Base-by-base conservation (phyloP, 495 filamentous ascomycete species). In the Podospora tetraspora region DNA sequence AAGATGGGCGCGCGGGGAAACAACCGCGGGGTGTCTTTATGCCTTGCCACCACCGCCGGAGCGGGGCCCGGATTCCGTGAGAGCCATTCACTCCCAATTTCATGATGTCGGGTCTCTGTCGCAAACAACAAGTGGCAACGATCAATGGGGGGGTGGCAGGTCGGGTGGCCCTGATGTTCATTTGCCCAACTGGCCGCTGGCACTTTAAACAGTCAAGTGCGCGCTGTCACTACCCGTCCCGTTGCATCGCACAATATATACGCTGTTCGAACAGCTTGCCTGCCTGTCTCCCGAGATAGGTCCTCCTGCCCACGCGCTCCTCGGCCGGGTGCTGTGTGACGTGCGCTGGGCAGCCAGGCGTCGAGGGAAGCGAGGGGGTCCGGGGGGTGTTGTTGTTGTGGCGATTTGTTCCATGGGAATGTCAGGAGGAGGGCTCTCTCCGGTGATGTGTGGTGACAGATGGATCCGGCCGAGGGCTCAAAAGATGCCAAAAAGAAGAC, bases 241-340 rank as follows among this genome's bases (percentile, higher is more conserved):
- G 67, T 69, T 63, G 67, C 73, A 73, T 74, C 74, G 68, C 70
- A 67, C 66, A 69, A 62, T 64, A 66, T 66, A 62, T 32, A 52
- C 61, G 16, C 27, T 62, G 29, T 62, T 62, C 27, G 27, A 22
- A 60, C 59, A 25, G 30, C 27, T 27, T 8, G n/a, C 27, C 60
- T 27, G 60, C 25, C 61, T 25, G 25, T 30, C 22, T 13, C 19
- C 61, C 34, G 27, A 23, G 27, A 5, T 27, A 37, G 37, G 34
- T 52, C 29, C 16, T 61, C 68, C 65, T 64, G 64, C 60, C 67
- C 60, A 52, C 34, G 30, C 11, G 32, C 32, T 34, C 32, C 32
- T 34, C 32, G 32, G 10, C 32, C 32, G 43, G 43, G 43, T 52
- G 43, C 43, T 52, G 43, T 52, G 43, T 52, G 43, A 52, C 43